A percentile compares a stretch with the other conserved stretches of the same genome.
Evolutionary conservation across 768 basidiomycete genomes (phyloP).

Genomic region (Russula lepida): DNA sequence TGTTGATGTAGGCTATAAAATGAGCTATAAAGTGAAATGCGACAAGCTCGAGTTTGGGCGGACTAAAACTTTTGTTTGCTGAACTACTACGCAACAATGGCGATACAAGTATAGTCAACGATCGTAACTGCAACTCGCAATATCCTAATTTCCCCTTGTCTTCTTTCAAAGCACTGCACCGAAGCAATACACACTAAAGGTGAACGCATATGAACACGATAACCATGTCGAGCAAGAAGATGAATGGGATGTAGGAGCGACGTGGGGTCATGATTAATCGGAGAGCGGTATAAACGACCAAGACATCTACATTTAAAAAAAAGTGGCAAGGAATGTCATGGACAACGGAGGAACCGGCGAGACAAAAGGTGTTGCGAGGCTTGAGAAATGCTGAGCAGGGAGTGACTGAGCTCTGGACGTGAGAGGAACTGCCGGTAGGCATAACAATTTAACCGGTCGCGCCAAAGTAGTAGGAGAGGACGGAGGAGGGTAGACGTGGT

Average conservation of each 20-base stretch:
- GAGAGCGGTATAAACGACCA: background rate
- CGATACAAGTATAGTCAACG: constrained; percentile 9
- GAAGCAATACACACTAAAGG: constrained; percentile 12
- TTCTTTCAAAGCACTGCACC: constrained; percentile 15
- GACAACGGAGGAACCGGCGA: background rate
- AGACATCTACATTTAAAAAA: constrained; percentile 7
- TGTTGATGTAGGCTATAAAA: background rate
- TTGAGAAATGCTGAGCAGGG: background rate
- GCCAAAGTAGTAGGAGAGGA: background rate
- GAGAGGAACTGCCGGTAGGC: background rate
- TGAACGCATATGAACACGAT: constrained; percentile 15
- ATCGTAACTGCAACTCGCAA: constrained; percentile 10
- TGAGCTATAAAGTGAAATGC: background rate
- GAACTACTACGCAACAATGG: background rate
- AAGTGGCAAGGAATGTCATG: constrained; percentile 6
- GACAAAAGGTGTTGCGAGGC: no score
- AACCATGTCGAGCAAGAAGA: constrained; percentile 16
- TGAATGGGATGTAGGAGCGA: constrained; percentile 1
- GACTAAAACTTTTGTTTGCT: background rate
- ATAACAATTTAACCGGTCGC: background rate
- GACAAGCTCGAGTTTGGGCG: background rate
- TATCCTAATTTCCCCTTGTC: background rate
- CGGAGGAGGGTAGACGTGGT: background rate
- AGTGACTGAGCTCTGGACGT: background rate
- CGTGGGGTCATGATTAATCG: background rate